Base-by-base conservation (phyloP, 805 yeast species). In the Metschnikowia hibisci region DNA sequence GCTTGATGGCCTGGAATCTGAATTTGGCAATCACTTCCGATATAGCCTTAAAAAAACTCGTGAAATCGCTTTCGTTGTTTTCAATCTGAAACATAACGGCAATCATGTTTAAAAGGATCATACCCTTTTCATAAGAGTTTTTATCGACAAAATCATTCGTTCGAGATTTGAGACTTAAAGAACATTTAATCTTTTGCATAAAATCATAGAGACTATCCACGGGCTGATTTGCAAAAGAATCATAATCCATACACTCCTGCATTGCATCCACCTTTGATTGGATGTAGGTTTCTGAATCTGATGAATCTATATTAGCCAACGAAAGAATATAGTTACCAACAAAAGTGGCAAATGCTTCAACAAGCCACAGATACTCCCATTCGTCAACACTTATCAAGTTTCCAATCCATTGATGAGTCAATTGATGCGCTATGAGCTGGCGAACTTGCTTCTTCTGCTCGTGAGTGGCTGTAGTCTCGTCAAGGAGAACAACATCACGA, bases 381-480 rank as follows among this genome's bases (percentile, higher is more conserved):
- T 78, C 75, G 39, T 81, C 84, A 53, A 84, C 82, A 1, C 86
- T 69, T 2, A 84, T 73, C 51, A 71, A 66, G 51, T 86, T 80
- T 7, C 93, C 95, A 44, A 86, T 61, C 87, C 88, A 86, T 63
- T 85, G 91, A 58, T 86, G 95, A 23, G 84, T 80, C 48, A 85
- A 55, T 55, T 85, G 90, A 58, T 86, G 95, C 1, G 78, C 80
- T 7, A 86, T 55, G 34, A 85, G 69, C 53, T 81, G 84, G 47
- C 77, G 64, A 18, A 79, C 55, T 44, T 63, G 69, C 8, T 32
- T 55, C 47, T 67, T 68, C 2, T 44, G 52, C 12, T 39, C 51
- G 1, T 41, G 42, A 30, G 65, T 61, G 3, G 60, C 50, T 0
- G 41, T 30, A 2, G 28, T 4, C n/a, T 58, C 63, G 32, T 58